Percentiles rank a stretch among this genome's conserved stretches.
phyloP scores from a whole-genome alignment of 805 yeast genomes.

The Suhomyces sp. region DNA sequence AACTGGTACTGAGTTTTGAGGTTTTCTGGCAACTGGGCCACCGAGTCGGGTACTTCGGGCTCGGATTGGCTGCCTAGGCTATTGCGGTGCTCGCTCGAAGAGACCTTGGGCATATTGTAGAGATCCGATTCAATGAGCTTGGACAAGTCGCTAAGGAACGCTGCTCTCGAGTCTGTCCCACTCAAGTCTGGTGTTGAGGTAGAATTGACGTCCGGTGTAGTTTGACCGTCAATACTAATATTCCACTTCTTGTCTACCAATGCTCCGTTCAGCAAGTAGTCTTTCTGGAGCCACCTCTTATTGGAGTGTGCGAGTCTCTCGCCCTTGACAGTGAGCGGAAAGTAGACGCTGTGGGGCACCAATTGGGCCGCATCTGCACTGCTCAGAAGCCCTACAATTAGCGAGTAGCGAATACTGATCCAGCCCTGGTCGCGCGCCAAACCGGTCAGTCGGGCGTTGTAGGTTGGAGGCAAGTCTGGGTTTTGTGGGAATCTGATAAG shows the following conservation, averaged over 20 bases:
- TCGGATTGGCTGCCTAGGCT: slow-evolving; percentile 18
- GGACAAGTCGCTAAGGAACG: slow-evolving; percentile 31
- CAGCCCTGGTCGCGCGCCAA: slow-evolving; percentile 38
- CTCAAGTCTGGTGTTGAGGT: not conserved
- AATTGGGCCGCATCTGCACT: slow-evolving; percentile 9
- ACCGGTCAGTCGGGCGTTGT: slow-evolving; percentile 41
- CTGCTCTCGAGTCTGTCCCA: slow-evolving; percentile 6
- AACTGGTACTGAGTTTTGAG: slow-evolving; percentile 37
- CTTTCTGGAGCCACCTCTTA: slow-evolving; percentile 26
- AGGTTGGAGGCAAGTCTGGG: slow-evolving; percentile 36
- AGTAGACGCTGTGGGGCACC: slow-evolving; percentile 27
- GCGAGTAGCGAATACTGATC: slow-evolving; percentile 34
- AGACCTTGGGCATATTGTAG: slow-evolving; percentile 31
- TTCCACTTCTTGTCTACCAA: slow-evolving; percentile 29
- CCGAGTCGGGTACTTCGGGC: slow-evolving; percentile 8
- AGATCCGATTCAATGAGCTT: slow-evolving; percentile 30
- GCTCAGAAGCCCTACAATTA: slow-evolving; percentile 32
- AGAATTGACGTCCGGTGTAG: not conserved
- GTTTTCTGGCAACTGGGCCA: slow-evolving; percentile 28
- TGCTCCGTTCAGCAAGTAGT: slow-evolving; percentile 23
- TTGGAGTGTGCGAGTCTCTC: slow-evolving; percentile 20
- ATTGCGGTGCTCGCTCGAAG: slow-evolving; percentile 30
- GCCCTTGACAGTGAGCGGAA: slow-evolving; percentile 30
- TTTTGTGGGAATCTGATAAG: slow-evolving; percentile 21
- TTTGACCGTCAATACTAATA: not conserved